Conservation (phyloP, 2,329 filamentous ascomycete genomes). For the Thyridium curvatum region DNA sequence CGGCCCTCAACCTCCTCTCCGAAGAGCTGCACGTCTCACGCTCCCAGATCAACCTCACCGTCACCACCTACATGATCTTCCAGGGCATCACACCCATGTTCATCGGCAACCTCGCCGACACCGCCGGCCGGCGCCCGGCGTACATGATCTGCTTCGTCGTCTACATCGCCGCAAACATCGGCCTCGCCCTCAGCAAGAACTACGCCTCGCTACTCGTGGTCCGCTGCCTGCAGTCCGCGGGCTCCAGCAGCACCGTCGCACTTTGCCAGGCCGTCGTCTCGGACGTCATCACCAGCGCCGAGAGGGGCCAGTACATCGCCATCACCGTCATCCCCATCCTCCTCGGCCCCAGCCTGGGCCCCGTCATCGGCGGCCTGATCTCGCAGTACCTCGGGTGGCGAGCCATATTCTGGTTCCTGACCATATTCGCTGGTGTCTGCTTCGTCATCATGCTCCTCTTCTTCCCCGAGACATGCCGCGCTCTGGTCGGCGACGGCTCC, state of each 20-base stretch:
- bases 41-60: slow-evolving; percentile 38
- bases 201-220: slow-evolving; percentile 46
- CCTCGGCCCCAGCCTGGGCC: slow-evolving; percentile 42
- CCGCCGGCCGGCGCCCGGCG: slow-evolving; percentile 42
- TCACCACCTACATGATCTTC: slow-evolving; percentile 53
- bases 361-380: slow-evolving; percentile 53
- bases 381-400: slow-evolving; percentile 52
- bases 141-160: slow-evolving; percentile 46
- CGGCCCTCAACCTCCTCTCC: slow-evolving; percentile 41
- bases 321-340: slow-evolving; percentile 40
- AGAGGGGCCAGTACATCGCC: slow-evolving; percentile 54
- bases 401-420: slow-evolving; percentile 56
- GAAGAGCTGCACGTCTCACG: slow-evolving; percentile 34
- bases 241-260: slow-evolving; percentile 53
- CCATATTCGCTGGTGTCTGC: slow-evolving; percentile 35
- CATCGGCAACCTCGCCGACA: slow-evolving; percentile 48
- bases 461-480: slow-evolving; percentile 46
- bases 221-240: slow-evolving; percentile 50
- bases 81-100: slow-evolving; percentile 54
- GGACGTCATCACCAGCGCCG: slow-evolving; percentile 55
- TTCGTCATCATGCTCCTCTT: slow-evolving; percentile 37
- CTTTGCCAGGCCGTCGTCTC: slow-evolving; percentile 52
- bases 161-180: slow-evolving; percentile 47
- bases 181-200: slow-evolving; percentile 39
- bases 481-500: slow-evolving; percentile 47